Base-by-base conservation (phyloP, 805 yeast genomes). In the Saccharomycopsis sp. region DNA sequence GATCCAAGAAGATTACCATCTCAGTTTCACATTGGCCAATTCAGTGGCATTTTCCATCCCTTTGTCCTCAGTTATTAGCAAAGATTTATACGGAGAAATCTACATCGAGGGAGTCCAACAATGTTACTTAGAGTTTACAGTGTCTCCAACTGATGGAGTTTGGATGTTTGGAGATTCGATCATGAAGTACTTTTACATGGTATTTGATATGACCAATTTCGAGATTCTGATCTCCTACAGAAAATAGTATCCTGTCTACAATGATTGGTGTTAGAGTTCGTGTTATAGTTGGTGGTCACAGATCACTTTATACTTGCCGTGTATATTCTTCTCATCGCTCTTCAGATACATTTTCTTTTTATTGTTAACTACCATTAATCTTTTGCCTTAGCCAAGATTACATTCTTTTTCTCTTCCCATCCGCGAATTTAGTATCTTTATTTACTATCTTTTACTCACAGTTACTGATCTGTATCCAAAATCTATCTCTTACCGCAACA, bases 51-150 rank as follows among this genome's bases (percentile, higher is more conserved):
- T 44, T 44, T n/a, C 19, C 7, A 19, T 44, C 7, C 49, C 49
- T 7, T 17, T 52, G 35, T 56, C 38, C 50, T 35, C n/a, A 49
- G 58, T 44, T 20, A 56, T 38, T n/a, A 35, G 54, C 15, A 24
- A 15, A 19, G 20, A n/a, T 41, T 20, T n/a, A 15, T 17, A 20
- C 15, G 24, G 52, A 25, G 35, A 19, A 20, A 17, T 44, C 8
- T 20, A 23, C 2, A 38, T 49, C 15, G 42, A 50, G 20, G 58
- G 58, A 24, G 24, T n/a, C 7, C 47, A 47, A 15, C 56, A 52
- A 44, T 56, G 58, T 22, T 56, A 24, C 44, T 51, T 56, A 19
- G 55, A 56, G 3, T 56, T 56, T 23, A 23, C 9, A 2, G 15
- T 9, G 3, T n/a, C 29, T 15, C 44, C 17, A 7, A 47, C 2